Evolutionary conservation across 2,329 filamentous ascomycete genomes (phyloP).

Genomic region (Xylariaceae sp.): DNA sequence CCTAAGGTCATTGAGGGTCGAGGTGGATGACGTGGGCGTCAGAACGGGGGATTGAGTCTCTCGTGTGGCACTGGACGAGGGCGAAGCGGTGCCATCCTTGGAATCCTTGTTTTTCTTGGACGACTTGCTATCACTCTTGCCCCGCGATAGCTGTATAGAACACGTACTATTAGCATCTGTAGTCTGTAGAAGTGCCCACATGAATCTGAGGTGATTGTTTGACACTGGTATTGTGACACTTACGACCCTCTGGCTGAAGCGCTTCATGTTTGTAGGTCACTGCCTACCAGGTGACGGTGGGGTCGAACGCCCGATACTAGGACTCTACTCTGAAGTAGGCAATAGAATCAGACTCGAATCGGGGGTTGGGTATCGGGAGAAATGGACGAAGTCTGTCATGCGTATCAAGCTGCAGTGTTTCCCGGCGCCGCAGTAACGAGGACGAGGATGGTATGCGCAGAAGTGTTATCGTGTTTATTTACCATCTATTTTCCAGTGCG

Average conservation of each 20-base stretch:
- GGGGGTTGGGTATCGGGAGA: slow-evolving; percentile 1
- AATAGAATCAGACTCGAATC: slow-evolving; percentile 8
- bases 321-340: slow-evolving; percentile 6
- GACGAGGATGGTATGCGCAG: slow-evolving; percentile 19
- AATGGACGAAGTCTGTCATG: slow-evolving; percentile 1
- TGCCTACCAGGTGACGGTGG: slow-evolving; percentile 36
- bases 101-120: slow-evolving; percentile 75
- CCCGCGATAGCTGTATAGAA: slow-evolving; percentile 80
- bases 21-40: slow-evolving; percentile 89
- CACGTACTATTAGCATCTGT: slow-evolving; percentile 21
- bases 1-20: slow-evolving; percentile 82
- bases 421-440: slow-evolving; percentile 12
- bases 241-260: slow-evolving; percentile 97
- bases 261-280: slow-evolving; percentile 74
- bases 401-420: slow-evolving; percentile 9
- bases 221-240: slow-evolving; percentile 20
- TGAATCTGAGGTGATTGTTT: background rate
- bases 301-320: slow-evolving; percentile 35
- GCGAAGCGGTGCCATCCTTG: slow-evolving; percentile 81
- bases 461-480: slow-evolving; percentile 29
- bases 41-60: slow-evolving; percentile 67
- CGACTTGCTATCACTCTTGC: slow-evolving; percentile 86
- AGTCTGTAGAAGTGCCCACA: slow-evolving; percentile 2
- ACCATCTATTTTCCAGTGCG: slow-evolving; percentile 37
- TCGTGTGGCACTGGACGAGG: slow-evolving; percentile 61